Evolutionary conservation across 2,329 filamentous ascomycete genomes (phyloP), one percentile per base, ranked within the genome.

Genomic region (Nigrospora sphaerica): DNA sequence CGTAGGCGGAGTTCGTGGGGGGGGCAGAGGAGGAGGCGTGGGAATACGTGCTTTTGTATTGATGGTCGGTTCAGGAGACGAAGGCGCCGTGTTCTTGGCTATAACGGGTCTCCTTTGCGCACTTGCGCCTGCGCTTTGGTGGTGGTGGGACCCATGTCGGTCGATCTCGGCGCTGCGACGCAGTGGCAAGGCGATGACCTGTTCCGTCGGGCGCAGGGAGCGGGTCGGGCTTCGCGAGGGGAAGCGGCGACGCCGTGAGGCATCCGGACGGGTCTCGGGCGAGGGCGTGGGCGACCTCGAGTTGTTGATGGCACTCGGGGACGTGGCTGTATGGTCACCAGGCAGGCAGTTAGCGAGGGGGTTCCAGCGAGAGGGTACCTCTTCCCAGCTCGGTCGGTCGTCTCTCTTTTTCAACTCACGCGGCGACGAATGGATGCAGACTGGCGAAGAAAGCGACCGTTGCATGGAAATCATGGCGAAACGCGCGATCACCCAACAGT

Each of bases 381-480:
- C 23, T 28, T 28, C 23, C 23, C 23, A 28, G 23, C 23, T 9
- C 23, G 23, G 23, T 28, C 23, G 23, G 23, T 28, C 23, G 19
- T 17, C 14, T 40, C 17, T 37, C 42, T 23, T 33, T 44, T 44
- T 49, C 52, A 54, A 83, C 81, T 63, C 81, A 84, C 80, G 73
- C 59, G 74, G 69, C 65, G 77, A 75, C 55, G 75, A 70, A 59
- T 74, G 71, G 54, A 74, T 70, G 67, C 74, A 74, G 66, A 79
- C 78, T 57, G 79, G 76, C 64, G 80, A 82, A 54, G 81, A 83
- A 52, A 77, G 69, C 53, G 78, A 80, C 58, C 75, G 75, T 67
- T 81, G 75, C 77, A 80, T 79, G 66, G 77, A 75, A 62, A 77
- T 75, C 74, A 80, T 80, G 66, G 63, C 75, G 72, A 65, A 64